phyloP scores from a whole-genome alignment of 495 filamentous ascomycete species.

The Endocarpon pusillum region DNA sequence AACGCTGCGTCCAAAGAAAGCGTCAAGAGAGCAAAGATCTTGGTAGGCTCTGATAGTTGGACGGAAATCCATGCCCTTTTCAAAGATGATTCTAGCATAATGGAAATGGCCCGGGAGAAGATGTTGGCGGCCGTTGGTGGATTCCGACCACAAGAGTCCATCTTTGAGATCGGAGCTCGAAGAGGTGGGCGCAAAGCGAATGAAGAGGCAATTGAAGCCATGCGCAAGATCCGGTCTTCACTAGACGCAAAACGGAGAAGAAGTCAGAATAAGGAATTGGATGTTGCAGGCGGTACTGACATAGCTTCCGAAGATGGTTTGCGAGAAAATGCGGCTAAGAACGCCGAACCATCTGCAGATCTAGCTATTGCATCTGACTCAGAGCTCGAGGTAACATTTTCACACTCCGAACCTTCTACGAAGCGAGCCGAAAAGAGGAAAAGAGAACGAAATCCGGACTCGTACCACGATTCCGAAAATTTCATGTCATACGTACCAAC shows the following conservation, averaged over 20 bases:
- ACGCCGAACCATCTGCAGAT: slow-evolving; percentile 33
- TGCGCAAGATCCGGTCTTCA: slow-evolving; percentile 47
- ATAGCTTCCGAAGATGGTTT: slow-evolving; percentile 5
- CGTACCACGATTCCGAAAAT: too few relatives aligned
- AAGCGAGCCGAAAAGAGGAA: slow-evolving; percentile 15
- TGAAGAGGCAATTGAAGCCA: slow-evolving; percentile 59
- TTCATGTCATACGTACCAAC: slow-evolving; percentile 92
- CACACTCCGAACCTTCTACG: slow-evolving; percentile 32
- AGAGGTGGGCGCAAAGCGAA: slow-evolving; percentile 35
- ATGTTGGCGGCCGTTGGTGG: slow-evolving; percentile 75
- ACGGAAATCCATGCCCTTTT: slow-evolving; percentile 60
- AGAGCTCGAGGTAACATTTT: slow-evolving; percentile 73
- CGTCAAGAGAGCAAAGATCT: slow-evolving; percentile 64
- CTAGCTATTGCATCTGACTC: slow-evolving; percentile 52
- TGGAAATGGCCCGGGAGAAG: slow-evolving; percentile 54
- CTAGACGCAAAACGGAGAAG: slow-evolving; percentile 26
- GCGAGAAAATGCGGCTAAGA: slow-evolving; percentile 21
- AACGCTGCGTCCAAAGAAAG: slow-evolving; percentile 78
- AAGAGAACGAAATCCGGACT: slow-evolving; percentile 39
- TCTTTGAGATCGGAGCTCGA: slow-evolving; percentile 77
- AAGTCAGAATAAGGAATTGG: slow-evolving; percentile 15
- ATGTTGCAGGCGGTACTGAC: slow-evolving; percentile 18
- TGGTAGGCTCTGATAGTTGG: slow-evolving; percentile 51
- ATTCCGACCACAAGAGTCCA: slow-evolving; percentile 77
- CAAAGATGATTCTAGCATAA: slow-evolving; percentile 39